Percentiles rank a stretch among this genome's conserved stretches.
Conservation (phyloP, 805 yeast genomes). For the Sugiyamaella qingdaonensis region DNA sequence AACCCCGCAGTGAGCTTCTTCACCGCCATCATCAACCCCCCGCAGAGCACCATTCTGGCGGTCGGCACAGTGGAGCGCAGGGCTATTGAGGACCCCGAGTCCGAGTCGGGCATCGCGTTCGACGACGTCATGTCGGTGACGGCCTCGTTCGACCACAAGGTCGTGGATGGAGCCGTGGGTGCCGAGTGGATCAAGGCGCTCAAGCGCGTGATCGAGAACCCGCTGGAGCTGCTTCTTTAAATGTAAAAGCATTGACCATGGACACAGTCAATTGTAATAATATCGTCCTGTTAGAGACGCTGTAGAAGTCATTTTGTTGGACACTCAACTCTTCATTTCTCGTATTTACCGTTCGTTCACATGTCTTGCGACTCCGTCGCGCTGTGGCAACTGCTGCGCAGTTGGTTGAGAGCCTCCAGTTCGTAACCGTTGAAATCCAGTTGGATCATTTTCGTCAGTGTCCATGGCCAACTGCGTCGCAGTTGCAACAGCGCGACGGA, state of each 20-base stretch:
- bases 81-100: slow-evolving; percentile 87
- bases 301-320: not conserved
- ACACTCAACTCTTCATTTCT: too few species aligned
- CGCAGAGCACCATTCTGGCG: slow-evolving; percentile 92
- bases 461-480: too few species aligned
- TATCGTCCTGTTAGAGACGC: not conserved
- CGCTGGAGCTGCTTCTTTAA: slow-evolving; percentile 85
- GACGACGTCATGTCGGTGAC: slow-evolving; percentile 89
- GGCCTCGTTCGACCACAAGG: slow-evolving; percentile 97
- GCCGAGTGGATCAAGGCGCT: slow-evolving; percentile 95
- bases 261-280: not conserved
- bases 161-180: slow-evolving; percentile 95
- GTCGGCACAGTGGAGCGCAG: slow-evolving; percentile 88
- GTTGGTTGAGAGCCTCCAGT: too few species aligned
- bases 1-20: slow-evolving; percentile 87
- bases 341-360: too few species aligned
- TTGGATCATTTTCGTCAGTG: too few species aligned
- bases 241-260: not conserved
- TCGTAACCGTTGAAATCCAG: too few species aligned
- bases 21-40: slow-evolving; percentile 97
- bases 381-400: too few species aligned
- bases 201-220: slow-evolving; percentile 90
- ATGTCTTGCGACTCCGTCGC: too few species aligned
- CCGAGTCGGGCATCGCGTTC: slow-evolving; percentile 87
- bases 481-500: too few species aligned